Evolutionary conservation across 78 protist genomes (phyloP).

Genomic region (Blattamonas nauphoetae): DNA sequence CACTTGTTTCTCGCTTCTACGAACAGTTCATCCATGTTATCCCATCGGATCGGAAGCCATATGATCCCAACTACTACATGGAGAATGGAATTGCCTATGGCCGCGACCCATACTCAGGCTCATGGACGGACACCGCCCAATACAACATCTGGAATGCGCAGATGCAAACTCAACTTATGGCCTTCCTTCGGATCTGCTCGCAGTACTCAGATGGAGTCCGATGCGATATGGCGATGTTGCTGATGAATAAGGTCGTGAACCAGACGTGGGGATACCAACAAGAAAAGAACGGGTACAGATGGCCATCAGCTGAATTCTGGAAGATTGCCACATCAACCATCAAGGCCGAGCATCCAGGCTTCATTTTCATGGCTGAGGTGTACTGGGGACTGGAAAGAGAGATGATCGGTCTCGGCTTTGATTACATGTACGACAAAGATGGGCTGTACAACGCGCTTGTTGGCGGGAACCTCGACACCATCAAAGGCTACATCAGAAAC

Average conservation of each 20-base stretch:
- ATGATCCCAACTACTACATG: constrained; percentile 39
- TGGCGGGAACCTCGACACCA: background rate
- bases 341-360: constrained; percentile 44
- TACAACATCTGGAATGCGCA: constrained; percentile 59
- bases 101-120: background rate
- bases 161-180: background rate
- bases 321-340: constrained; percentile 46
- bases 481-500: background rate
- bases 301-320: constrained; percentile 70
- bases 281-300: constrained; percentile 43
- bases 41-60: constrained; percentile 29
- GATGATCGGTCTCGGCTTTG: constrained; percentile 60
- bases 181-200: background rate
- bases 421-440: constrained; percentile 67
- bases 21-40: constrained; percentile 55
- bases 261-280: constrained; percentile 50
- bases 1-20: constrained; percentile 6
- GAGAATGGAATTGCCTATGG: constrained; percentile 74
- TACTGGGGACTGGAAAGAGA: constrained; percentile 44
- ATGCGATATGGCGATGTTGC: constrained; percentile 74
- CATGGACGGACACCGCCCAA: constrained; percentile 56
- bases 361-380: constrained; percentile 65
- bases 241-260: constrained; percentile 44
- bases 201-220: constrained; percentile 58
- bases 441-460: constrained; percentile 40